These are phyloP conservation scores for Phytophthora megakarya DNA, from an alignment of 352 stramenopile species.

Conservation along the genomic window DNA sequence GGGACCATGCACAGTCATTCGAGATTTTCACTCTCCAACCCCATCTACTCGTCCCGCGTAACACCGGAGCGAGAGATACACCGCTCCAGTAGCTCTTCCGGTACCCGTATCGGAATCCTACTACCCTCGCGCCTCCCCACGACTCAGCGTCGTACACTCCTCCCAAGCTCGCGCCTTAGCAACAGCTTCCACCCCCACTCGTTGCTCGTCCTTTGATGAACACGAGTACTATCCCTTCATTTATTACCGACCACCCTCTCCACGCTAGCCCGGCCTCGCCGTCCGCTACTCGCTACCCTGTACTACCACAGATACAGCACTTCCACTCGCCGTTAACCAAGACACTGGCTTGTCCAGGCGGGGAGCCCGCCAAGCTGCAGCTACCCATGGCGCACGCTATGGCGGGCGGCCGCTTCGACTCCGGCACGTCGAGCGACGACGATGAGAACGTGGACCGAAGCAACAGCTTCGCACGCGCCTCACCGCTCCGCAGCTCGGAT, in stretches of 20 bases:
- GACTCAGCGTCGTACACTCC: slow-evolving; percentile 43
- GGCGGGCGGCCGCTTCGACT: slow-evolving; percentile 36
- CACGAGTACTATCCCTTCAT: slow-evolving; percentile 47
- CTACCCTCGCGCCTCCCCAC: slow-evolving; percentile 30
- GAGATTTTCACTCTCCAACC: slow-evolving; percentile 44
- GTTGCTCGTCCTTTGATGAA: slow-evolving; percentile 35
- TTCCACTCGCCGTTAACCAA: slow-evolving; percentile 37
- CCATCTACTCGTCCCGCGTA: slow-evolving; percentile 48
- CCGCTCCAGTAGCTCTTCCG: slow-evolving; percentile 48
- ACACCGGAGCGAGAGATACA: slow-evolving; percentile 47
- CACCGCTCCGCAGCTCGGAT: slow-evolving; percentile 28
- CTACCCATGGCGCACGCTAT: slow-evolving; percentile 33
- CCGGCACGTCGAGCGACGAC: slow-evolving; percentile 34
- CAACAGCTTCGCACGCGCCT: slow-evolving; percentile 23
- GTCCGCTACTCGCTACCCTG: slow-evolving; percentile 20
- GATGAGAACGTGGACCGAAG: slow-evolving; percentile 36
- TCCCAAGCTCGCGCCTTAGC: slow-evolving; percentile 25
- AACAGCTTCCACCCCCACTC: slow-evolving; percentile 38
- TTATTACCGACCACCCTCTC: slow-evolving; percentile 39
- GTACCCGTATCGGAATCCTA: slow-evolving; percentile 39
- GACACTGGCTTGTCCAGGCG: slow-evolving; percentile 29
- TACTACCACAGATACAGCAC: slow-evolving; percentile 31
- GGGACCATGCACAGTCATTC: slow-evolving; percentile 41
- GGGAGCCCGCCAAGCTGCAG: slow-evolving; percentile 23
- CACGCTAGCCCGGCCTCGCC: slow-evolving; percentile 24